A percentile compares a stretch with the other conserved stretches of the same genome.
Conservation (phyloP, 164 flowering plant genomes). For the grape (Vitis vinifera) region DNA sequence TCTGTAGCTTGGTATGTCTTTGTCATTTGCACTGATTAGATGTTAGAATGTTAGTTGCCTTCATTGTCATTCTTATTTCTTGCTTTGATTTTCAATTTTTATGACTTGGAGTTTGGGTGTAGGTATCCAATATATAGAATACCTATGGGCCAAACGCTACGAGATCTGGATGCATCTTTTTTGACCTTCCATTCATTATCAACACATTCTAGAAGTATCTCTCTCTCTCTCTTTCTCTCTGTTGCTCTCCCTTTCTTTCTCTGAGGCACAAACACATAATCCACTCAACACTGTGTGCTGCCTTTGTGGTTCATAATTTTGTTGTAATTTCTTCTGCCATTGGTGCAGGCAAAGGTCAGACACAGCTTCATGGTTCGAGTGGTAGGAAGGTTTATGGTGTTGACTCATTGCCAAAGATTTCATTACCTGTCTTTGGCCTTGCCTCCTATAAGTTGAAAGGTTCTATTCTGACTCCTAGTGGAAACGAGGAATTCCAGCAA, state of each 20-base stretch:
- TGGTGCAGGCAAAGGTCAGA: conserved; percentile 25
- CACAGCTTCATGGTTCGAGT: conserved; percentile 20
- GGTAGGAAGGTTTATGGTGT: conserved; percentile 22
- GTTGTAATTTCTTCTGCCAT: conserved; percentile 3
- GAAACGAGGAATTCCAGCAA: conserved; percentile 42
- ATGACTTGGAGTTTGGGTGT: conserved; percentile 13
- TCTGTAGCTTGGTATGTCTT: conserved; percentile 71
- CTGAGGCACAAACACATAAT: background rate
- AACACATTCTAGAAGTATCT: conserved; percentile 43
- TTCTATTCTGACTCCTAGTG: conserved; percentile 49
- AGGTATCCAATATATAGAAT: conserved; percentile 95
- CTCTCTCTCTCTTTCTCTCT: conserved; percentile 13
- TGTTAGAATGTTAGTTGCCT: no score
- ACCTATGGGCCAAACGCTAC: conserved; percentile 69
- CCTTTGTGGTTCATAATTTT: background rate
- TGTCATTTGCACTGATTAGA: background rate
- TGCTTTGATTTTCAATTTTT: background rate
- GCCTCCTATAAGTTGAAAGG: conserved; percentile 68
- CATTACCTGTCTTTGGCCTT: conserved; percentile 73
- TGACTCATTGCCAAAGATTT: conserved; percentile 36
- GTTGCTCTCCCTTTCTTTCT: background rate
- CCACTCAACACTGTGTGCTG: background rate
- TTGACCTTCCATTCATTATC: conserved; percentile 70
- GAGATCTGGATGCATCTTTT: conserved; percentile 68
- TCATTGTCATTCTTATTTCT: no score